Base-by-base conservation (phyloP, 2,329 filamentous ascomycete species). In the Metarhizium rileyi region DNA sequence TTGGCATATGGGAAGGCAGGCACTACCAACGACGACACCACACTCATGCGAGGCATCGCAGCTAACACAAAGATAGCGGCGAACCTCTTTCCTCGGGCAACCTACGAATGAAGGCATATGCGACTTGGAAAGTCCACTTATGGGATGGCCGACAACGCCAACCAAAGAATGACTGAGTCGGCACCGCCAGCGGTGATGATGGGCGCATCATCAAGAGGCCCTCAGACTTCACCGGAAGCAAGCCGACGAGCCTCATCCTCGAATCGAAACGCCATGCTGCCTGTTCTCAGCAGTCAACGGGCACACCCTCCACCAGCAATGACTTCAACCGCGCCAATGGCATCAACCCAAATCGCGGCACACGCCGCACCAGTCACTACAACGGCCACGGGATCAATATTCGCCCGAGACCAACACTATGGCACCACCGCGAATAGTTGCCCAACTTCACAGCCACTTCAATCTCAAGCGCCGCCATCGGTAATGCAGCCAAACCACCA, bases 251-350 rank as follows among this genome's bases (percentile, higher is more conserved):
- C 18, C 18, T 45, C 43, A 4, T 27, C 43, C 12, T 28, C 49
- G 6, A 43, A 48, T 3, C 49, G 48, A 10, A 18, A 33, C 8
- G 14, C 40, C 46, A 23, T 48, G 30, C 57, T 50, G 20, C 18
- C 47, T 28, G 49, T 50, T 27, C 50, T 52, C 35, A 7, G 9
- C n/a, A n/a, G 16, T 33, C 43, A 28, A 45, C 43, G 8, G 43
- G 35, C 35, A 38, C 18, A 38, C 20, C 35, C 35, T 16, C 35
- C 4, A 5, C 35, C 35, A 6, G n/a, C 18, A 22, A 16, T n/a
- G 20, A 20, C 10, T 38, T n/a, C 16, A 18, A 38, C 5, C 10
- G 7, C 35, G 16, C 10, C 35, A 38, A 18, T n/a, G n/a, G n/a
- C 18, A 12, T 10, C 8, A 5, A n/a, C n/a, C n/a, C n/a, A n/a